phyloP scores from a whole-genome alignment of 441 rosid genomes.

The Theobroma grandiflorum region DNA sequence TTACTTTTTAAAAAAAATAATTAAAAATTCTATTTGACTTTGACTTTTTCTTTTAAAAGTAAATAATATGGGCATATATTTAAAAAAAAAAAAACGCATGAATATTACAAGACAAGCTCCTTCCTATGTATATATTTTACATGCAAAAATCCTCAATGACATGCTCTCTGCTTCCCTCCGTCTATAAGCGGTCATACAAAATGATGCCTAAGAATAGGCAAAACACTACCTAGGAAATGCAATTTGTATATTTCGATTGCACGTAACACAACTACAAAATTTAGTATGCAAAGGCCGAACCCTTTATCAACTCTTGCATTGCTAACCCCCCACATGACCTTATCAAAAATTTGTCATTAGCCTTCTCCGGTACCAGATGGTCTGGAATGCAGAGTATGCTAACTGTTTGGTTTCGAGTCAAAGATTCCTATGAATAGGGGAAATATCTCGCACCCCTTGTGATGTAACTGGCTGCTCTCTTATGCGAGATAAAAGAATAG shows the following conservation, averaged over 20 bases:
- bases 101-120: background rate
- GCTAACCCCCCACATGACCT: background rate
- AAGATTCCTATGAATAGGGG: constrained; percentile 47
- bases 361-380: background rate
- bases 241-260: background rate
- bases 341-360: constrained; percentile 4
- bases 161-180: background rate
- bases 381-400: background rate
- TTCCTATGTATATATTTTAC: background rate
- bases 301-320: constrained; percentile 19
- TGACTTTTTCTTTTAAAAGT: no score
- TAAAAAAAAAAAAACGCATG: background rate
- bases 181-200: no score
- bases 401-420: background rate
- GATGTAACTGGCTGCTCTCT: constrained; percentile 74
- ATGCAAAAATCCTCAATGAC: background rate
- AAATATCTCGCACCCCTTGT: constrained; percentile 42
- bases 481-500: constrained; percentile 74
- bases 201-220: background rate
- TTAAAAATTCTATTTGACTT: no score
- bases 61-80: background rate
- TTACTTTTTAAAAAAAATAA: no score
- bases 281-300: background rate
- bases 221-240: background rate
- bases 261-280: constrained; percentile 13